These are phyloP conservation scores for Boletus rubropictus DNA, from an alignment of 768 basidiomycete species.

Conservation along the genomic window DNA sequence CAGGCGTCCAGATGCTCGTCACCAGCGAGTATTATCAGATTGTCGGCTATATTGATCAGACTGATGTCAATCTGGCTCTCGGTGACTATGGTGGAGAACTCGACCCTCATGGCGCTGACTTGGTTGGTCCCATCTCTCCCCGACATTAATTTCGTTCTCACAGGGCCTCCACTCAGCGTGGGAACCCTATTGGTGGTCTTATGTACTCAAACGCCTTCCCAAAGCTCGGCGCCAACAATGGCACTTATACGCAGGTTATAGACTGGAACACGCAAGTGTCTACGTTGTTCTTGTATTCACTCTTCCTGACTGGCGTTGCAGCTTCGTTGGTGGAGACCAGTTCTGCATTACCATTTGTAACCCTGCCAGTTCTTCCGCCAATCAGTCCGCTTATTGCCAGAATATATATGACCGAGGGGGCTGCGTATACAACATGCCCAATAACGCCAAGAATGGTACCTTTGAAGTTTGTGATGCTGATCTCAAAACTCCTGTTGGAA, in stretches of 20 bases:
- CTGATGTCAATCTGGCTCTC: slow-evolving; percentile 42
- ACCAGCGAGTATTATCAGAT: slow-evolving; percentile 55
- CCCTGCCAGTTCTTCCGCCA: slow-evolving; percentile 36
- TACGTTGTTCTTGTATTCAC: neutral
- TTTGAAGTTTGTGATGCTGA: slow-evolving; percentile 68
- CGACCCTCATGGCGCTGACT: slow-evolving; percentile 70
- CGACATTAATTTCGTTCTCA: slow-evolving; percentile 13
- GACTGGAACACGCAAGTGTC: slow-evolving; percentile 59
- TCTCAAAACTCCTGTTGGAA: slow-evolving; percentile 56
- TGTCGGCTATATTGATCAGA: slow-evolving; percentile 63
- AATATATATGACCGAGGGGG: slow-evolving; percentile 73
- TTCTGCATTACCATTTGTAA: slow-evolving; percentile 76
- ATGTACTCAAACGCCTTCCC: slow-evolving; percentile 59
- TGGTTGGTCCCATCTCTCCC: slow-evolving; percentile 29
- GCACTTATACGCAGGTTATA: slow-evolving; percentile 45
- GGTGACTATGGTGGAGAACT: slow-evolving; percentile 72
- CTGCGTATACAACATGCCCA: slow-evolving; percentile 69
- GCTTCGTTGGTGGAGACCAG: slow-evolving; percentile 56
- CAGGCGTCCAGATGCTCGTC: slow-evolving; percentile 58
- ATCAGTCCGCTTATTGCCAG: slow-evolving; percentile 51
- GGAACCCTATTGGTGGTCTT: slow-evolving; percentile 76
- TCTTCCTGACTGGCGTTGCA: slow-evolving; percentile 16
- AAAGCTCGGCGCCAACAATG: slow-evolving; percentile 33
- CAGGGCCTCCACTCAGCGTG: slow-evolving; percentile 40
- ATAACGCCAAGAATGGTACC: slow-evolving; percentile 45